Percentiles rank a stretch among this genome's conserved stretches.
phyloP scores from a whole-genome alignment of 1,284 basidiomycete species.

The Dichomitus squalens region DNA sequence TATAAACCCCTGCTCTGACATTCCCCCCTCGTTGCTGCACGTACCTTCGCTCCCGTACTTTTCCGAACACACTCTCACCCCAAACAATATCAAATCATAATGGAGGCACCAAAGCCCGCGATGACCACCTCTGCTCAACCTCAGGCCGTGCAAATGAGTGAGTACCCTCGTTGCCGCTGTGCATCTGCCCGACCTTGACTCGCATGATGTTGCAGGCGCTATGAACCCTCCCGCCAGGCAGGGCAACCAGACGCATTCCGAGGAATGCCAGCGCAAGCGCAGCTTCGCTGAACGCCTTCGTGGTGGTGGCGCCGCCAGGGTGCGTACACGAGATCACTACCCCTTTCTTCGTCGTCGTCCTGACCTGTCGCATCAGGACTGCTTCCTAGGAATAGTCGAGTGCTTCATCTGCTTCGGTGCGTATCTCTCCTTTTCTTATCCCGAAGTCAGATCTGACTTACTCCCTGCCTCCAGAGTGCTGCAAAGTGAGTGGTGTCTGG shows the following conservation, averaged over 20 bases:
- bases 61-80: neutral
- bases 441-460: neutral
- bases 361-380: conserved; percentile 45
- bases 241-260: conserved; percentile 32
- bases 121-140: conserved; percentile 51
- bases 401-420: conserved; percentile 69
- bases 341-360: conserved; percentile 1
- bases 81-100: conserved; percentile 13
- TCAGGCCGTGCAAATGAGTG: conserved; percentile 56
- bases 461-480: conserved; percentile 33
- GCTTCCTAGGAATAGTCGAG: conserved; percentile 57
- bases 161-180: conserved; percentile 25
- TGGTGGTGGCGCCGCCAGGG: conserved; percentile 64
- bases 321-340: conserved; percentile 28
- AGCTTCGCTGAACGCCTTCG: conserved; percentile 49
- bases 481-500: conserved; percentile 34
- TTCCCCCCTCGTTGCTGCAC: neutral
- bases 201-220: conserved; percentile 32
- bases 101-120: conserved; percentile 38
- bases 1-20: conserved; percentile 1
- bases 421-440: conserved; percentile 24
- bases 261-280: conserved; percentile 40
- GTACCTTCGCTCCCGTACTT: neutral
- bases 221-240: conserved; percentile 40
- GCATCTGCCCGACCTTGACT: neutral